Evolutionary conservation across 2,329 filamentous ascomycete genomes (phyloP).

Genomic region (Didymella glomerata): DNA sequence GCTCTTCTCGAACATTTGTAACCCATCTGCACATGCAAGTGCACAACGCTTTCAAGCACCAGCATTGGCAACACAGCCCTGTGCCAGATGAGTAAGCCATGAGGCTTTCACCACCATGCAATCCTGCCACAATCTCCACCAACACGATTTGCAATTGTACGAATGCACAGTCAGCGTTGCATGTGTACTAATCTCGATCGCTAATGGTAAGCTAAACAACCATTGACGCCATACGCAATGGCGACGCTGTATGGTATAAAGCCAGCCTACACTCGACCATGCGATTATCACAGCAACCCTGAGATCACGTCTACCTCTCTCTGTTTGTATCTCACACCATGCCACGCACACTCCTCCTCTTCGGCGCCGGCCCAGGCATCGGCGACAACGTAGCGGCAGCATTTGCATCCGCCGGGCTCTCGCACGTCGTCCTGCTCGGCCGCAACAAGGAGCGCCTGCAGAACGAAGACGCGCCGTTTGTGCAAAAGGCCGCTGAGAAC

Average conservation of each 20-base stretch:
- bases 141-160: not conserved
- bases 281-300: not conserved
- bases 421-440: constrained; percentile 60
- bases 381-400: constrained; percentile 53
- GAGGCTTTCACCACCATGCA: not conserved
- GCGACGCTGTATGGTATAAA: not conserved
- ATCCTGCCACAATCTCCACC: not conserved
- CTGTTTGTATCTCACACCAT: constrained; percentile 13
- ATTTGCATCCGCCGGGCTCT: constrained; percentile 56
- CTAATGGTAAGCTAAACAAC: not conserved
- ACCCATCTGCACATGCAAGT: constrained; percentile 6
- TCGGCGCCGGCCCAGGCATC: constrained; percentile 61
- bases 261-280: not conserved
- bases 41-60: not conserved
- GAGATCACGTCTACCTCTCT: not conserved
- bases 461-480: constrained; percentile 47
- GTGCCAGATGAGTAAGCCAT: not conserved
- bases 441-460: constrained; percentile 55
- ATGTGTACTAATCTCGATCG: not conserved
- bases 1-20: constrained; percentile 3
- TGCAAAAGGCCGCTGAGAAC: constrained; percentile 35
- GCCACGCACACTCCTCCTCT: constrained; percentile 48
- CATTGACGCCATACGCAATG: constrained; percentile 1
- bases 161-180: constrained; percentile 1
- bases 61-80: not conserved